Conservation (phyloP, 768 basidiomycete genomes). For the Collybiopsis luxurians region DNA sequence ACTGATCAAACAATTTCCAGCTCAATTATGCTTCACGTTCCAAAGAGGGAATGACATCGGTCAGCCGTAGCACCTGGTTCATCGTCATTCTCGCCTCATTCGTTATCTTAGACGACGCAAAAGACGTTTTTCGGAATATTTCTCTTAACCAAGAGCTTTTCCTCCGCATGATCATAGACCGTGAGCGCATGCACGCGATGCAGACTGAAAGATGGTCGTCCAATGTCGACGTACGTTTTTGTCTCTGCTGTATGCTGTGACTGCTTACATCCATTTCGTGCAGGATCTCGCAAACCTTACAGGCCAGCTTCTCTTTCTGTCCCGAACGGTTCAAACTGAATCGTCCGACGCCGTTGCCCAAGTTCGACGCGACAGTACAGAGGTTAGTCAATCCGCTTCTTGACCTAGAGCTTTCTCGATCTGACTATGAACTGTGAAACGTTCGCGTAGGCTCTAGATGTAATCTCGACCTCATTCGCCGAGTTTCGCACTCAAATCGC, state of each 20-base stretch:
- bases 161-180: slow-evolving; percentile 40
- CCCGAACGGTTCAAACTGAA: slow-evolving; percentile 11
- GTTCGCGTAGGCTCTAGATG: not conserved
- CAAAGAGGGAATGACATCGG: slow-evolving; percentile 75
- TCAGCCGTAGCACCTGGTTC: too few relatives aligned
- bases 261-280: slow-evolving; percentile 10
- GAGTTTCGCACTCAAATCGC: not conserved
- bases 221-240: slow-evolving; percentile 22
- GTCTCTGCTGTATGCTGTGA: slow-evolving; percentile 19
- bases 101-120: slow-evolving; percentile 50
- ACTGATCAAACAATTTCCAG: slow-evolving; percentile 28
- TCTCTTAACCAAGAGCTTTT: slow-evolving; percentile 56
- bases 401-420: slow-evolving; percentile 4
- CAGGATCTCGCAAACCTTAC: slow-evolving; percentile 2
- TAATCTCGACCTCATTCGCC: not conserved
- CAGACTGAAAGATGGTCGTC: slow-evolving; percentile 27
- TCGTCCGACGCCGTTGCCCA: slow-evolving; percentile 8
- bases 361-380: not conserved
- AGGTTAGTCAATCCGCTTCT: not conserved
- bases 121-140: slow-evolving; percentile 63
- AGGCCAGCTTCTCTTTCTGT: slow-evolving; percentile 11
- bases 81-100: not conserved
- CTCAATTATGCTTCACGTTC: slow-evolving; percentile 76
- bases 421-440: not conserved
- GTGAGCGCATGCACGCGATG: slow-evolving; percentile 36